Base-by-base conservation (phyloP, 2,329 filamentous ascomycete species). In the Emmonsiellopsis sp. region DNA sequence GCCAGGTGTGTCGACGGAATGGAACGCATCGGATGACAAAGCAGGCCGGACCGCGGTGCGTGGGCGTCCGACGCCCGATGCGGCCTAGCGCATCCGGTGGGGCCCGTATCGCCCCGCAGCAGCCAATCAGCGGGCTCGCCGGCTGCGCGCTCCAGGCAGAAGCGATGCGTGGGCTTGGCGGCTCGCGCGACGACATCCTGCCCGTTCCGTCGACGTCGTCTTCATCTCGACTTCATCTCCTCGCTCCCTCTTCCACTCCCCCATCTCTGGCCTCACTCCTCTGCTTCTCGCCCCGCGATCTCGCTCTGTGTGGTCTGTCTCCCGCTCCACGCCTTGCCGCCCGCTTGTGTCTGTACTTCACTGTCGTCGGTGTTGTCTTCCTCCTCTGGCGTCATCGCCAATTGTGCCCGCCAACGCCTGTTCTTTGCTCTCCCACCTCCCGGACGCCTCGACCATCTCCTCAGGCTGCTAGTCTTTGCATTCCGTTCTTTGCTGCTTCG, bases 111-210 rank as follows among this genome's bases (percentile, higher is more conserved):
- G 21, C 3, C 7, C 42, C 8, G 32, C 32, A 32, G 14, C 57
- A 57, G 13, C 66, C 62, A 42, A 42, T 59, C 58, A 10, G 31
- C 56, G 58, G 3, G 7, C 6, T 37, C 7, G 50, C 43, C 54
- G 13, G 6, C 49, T 67, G 21, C 61, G 64, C 61, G 66, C 62
- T 68, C 68, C 63, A 70, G 68, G 68, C 68, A 70, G 68, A 69
- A 66, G 67, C 63, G 62, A 51, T 37, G 21, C 53, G 55, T 57
- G 59, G 64, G 55, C 59, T 63, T 61, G 63, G 60, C 60, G 53
- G 8, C 31, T 14, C 37, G 34, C 53, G 56, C 21, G 21, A 27
- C 21, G 21, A 27, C 21, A 27, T 27, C 21, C 21, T 27, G 21
- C 21, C 5, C 21, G 21, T 27, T 5, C 21, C 21, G 33, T 40